These are phyloP conservation scores for Ashbya aceris DNA, from an alignment of 1,139 yeast species.

Conservation along the genomic window DNA sequence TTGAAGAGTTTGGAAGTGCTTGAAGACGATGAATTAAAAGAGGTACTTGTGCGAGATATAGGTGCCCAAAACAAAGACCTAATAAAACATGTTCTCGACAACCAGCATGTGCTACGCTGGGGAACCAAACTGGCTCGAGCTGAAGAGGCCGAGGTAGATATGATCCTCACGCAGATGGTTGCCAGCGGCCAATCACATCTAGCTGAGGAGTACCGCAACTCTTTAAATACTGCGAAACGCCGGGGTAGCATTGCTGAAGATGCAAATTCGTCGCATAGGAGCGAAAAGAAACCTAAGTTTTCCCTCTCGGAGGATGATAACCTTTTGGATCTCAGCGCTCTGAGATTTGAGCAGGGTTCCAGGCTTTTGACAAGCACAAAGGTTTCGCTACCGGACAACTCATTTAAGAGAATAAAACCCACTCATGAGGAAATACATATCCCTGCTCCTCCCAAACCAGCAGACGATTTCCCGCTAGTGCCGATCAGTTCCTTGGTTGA, in stretches of 20 bases:
- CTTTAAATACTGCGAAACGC: slow-evolving; percentile 17
- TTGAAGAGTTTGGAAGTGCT: slow-evolving; percentile 6
- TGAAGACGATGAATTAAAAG: slow-evolving; percentile 13
- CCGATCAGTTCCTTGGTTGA: slow-evolving; percentile 57
- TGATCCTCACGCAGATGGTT: slow-evolving; percentile 29
- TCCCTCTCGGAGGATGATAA: slow-evolving; percentile 33
- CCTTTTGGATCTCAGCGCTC: slow-evolving; percentile 52
- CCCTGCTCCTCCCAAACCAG: slow-evolving; percentile 59
- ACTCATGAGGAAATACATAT: slow-evolving; percentile 81
- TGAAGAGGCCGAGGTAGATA: slow-evolving; percentile 30
- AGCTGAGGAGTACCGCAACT: slow-evolving; percentile 28
- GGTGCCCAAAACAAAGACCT: slow-evolving; percentile 44
- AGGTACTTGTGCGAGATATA: slow-evolving; percentile 34
- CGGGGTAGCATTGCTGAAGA: slow-evolving; percentile 9
- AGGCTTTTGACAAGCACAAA: slow-evolving; percentile 54
- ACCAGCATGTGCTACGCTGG: slow-evolving; percentile 48
- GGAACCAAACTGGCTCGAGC: slow-evolving; percentile 39
- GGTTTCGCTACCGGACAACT: slow-evolving; percentile 71
- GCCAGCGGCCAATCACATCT: slow-evolving; percentile 30
- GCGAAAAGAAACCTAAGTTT: slow-evolving; percentile 6
- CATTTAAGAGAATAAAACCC: slow-evolving; percentile 65
- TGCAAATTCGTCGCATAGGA: slow-evolving; percentile 1
- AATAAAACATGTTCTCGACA: slow-evolving; percentile 41
- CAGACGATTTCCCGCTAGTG: slow-evolving; percentile 42
- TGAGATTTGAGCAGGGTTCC: slow-evolving; percentile 64